Percentiles rank a stretch among this genome's conserved stretches.
These are phyloP conservation scores for Phytophthora crassamura DNA, from an alignment of 352 stramenopile species.

Conservation along the genomic window DNA sequence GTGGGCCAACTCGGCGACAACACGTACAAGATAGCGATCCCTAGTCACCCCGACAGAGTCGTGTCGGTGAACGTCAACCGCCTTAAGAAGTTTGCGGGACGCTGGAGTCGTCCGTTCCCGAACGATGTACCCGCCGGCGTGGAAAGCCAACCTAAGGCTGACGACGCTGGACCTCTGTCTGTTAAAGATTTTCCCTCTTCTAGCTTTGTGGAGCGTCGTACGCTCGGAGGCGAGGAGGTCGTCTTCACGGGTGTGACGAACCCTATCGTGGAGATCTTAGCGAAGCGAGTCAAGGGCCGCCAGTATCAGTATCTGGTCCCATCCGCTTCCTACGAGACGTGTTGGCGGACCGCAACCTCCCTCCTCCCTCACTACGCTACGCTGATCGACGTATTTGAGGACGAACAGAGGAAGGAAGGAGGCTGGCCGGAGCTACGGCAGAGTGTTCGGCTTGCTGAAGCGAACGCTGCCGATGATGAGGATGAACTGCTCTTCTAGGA, in stretches of 20 bases:
- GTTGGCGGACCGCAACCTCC: background rate
- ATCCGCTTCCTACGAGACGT: background rate
- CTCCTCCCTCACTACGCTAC: background rate
- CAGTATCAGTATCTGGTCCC: background rate
- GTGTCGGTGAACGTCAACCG: constrained; percentile 10
- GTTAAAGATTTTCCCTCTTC: too few relatives aligned
- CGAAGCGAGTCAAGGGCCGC: background rate
- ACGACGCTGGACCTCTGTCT: too few relatives aligned
- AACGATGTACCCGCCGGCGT: too few relatives aligned
- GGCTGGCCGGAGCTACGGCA: background rate
- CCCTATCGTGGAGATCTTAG: constrained; percentile 4
- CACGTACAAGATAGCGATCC: background rate
- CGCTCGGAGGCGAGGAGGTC: constrained; percentile 1
- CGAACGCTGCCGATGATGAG: constrained; percentile 7
- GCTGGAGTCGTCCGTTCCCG: constrained; percentile 1
- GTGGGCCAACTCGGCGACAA: background rate
- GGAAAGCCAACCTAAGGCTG: too few relatives aligned
- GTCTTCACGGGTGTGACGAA: background rate
- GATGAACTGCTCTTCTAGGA: constrained; percentile 14
- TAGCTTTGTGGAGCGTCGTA: too few relatives aligned
- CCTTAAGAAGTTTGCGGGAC: background rate
- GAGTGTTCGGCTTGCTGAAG: constrained; percentile 2
- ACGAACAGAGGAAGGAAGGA: background rate
- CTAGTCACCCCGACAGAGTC: background rate
- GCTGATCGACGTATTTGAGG: background rate